Evolutionary conservation across 2,329 filamentous ascomycete species (phyloP).

Genomic region (Exophiala calicioides): DNA sequence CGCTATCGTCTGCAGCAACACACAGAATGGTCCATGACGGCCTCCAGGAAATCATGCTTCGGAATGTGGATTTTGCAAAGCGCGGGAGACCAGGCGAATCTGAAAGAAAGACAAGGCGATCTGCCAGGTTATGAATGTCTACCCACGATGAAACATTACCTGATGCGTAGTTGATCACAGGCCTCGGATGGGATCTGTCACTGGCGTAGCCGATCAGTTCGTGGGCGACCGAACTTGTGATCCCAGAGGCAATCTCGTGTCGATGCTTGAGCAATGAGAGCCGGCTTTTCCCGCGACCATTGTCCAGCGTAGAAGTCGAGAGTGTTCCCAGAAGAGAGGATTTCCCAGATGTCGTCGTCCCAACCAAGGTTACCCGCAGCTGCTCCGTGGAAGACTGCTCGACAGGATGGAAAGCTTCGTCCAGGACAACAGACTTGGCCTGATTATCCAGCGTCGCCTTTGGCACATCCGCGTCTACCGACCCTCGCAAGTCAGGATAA

Average conservation of each 20-base stretch:
- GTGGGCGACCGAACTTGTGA: slow-evolving; percentile 92
- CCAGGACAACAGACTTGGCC: neutral
- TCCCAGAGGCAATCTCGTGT: slow-evolving; percentile 86
- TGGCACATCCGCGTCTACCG: slow-evolving; percentile 6
- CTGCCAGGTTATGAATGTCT: slow-evolving; percentile 81
- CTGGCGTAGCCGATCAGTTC: slow-evolving; percentile 81
- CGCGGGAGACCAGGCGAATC: slow-evolving; percentile 90
- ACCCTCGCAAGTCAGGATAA: slow-evolving; percentile 59
- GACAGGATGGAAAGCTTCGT: slow-evolving; percentile 24
- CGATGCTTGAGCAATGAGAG: slow-evolving; percentile 86
- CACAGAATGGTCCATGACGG: slow-evolving; percentile 93
- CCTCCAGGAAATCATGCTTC: slow-evolving; percentile 91
- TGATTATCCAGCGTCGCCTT: slow-evolving; percentile 2
- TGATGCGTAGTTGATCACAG: slow-evolving; percentile 71
- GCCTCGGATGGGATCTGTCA: slow-evolving; percentile 7
- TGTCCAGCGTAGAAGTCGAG: slow-evolving; percentile 84
- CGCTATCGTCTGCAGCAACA: slow-evolving; percentile 72
- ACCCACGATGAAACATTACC: slow-evolving; percentile 90
- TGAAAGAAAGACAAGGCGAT: slow-evolving; percentile 80
- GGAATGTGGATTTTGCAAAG: slow-evolving; percentile 83
- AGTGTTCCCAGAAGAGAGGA: slow-evolving; percentile 86
- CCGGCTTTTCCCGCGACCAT: slow-evolving; percentile 86
- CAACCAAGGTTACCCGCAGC: slow-evolving; percentile 81
- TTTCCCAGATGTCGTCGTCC: slow-evolving; percentile 88
- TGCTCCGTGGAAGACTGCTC: slow-evolving; percentile 65